A percentile compares a stretch with the other conserved stretches of the same genome.
Evolutionary conservation across 2,329 filamentous ascomycete genomes (phyloP).

Genomic region (Ceratocystis variospora): DNA sequence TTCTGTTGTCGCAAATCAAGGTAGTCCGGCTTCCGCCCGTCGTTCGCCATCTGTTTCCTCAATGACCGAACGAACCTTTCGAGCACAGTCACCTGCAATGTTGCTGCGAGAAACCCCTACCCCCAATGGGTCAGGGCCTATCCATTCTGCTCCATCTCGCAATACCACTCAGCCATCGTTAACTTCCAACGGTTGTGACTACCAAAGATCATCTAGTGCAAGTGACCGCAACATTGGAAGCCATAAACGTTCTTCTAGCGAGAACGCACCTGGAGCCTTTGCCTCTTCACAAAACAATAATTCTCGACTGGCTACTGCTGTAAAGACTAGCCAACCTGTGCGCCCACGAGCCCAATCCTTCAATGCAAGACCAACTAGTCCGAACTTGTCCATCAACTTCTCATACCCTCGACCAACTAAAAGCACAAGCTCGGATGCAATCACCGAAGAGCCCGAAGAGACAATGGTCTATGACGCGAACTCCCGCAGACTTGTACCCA

Average conservation of each 20-base stretch:
- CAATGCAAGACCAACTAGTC: conserved; percentile 31
- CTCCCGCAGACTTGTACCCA: conserved; percentile 47
- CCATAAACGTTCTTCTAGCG: conserved; percentile 32
- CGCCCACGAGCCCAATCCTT: conserved; percentile 33
- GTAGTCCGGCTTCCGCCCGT: conserved; percentile 31
- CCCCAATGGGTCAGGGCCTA: conserved; percentile 29
- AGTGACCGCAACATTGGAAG: conserved; percentile 33
- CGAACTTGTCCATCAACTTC: conserved; percentile 44
- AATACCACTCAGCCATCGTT: neutral
- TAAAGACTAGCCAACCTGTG: conserved; percentile 23
- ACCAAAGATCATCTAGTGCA: conserved; percentile 25
- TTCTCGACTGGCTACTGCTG: conserved; percentile 20
- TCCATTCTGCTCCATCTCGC: neutral
- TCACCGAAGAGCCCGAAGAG: conserved; percentile 27
- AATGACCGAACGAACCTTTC: conserved; percentile 81
- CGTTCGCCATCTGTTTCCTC: conserved; percentile 59
- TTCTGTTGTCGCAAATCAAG: neutral
- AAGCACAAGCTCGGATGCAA: conserved; percentile 30
- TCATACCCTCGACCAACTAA: conserved; percentile 39
- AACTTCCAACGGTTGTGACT: conserved; percentile 11
- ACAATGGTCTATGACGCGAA: conserved; percentile 51
- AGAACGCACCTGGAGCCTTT: conserved; percentile 34
- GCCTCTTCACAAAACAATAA: conserved; percentile 33
- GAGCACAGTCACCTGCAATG: conserved; percentile 53
- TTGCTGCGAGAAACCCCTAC: conserved; percentile 30